Evolutionary conservation across 306 rosid genomes (phyloP).

Genomic region (Trifolium fragiferum): DNA sequence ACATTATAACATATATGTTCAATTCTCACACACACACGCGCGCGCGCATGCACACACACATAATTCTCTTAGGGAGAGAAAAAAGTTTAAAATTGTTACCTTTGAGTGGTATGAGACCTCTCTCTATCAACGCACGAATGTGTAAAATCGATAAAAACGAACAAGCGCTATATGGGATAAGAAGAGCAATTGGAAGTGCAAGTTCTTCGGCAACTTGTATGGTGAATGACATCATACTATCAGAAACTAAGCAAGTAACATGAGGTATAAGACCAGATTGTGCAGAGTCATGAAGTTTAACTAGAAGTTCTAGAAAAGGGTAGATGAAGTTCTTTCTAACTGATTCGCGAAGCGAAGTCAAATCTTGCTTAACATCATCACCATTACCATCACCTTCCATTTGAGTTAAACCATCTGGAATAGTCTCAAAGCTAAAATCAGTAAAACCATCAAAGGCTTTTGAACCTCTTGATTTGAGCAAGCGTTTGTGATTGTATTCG

Average conservation of each 20-base stretch:
- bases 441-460: not conserved
- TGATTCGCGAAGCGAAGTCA: constrained; percentile 32
- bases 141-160: constrained; percentile 2
- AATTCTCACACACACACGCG: not conserved
- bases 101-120: constrained; percentile 41
- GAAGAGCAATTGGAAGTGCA: constrained; percentile 30
- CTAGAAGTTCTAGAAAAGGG: constrained; percentile 30
- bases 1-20: not conserved
- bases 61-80: not conserved
- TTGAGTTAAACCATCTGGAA: constrained; percentile 45
- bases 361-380: constrained; percentile 17
- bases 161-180: constrained; percentile 20
- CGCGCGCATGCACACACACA: not conserved
- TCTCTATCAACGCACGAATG: not conserved
- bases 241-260: constrained; percentile 35
- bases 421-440: constrained; percentile 16
- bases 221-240: constrained; percentile 22
- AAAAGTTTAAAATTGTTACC: constrained; percentile 22
- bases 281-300: constrained; percentile 28
- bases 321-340: not conserved
- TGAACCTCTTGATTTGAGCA: not conserved
- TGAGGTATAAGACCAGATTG: constrained; percentile 23
- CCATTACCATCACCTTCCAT: not conserved
- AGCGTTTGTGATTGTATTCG: constrained; percentile 32
- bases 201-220: constrained; percentile 39